Evolutionary conservation across 495 filamentous ascomycete genomes (phyloP).

Genomic region (Penicillium cinerascens): DNA sequence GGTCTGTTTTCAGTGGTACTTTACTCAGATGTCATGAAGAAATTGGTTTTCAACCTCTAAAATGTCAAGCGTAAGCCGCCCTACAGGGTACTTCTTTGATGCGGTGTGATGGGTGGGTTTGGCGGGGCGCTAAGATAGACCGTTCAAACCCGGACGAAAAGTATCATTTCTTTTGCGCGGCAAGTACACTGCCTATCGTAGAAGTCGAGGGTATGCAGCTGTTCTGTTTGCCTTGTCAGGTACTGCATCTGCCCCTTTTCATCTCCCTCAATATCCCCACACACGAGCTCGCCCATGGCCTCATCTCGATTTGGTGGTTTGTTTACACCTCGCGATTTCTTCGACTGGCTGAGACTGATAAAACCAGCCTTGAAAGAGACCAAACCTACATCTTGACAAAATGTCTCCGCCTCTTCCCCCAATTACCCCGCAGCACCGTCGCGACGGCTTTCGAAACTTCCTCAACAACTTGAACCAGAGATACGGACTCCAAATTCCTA

Average conservation of each 20-base stretch:
- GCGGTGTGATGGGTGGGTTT: not conserved
- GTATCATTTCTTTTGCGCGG: not conserved
- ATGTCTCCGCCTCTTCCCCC: conserved; percentile 4
- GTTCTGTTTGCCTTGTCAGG: not conserved
- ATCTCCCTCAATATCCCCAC: not conserved
- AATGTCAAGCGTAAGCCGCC: not conserved
- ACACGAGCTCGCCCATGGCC: not conserved
- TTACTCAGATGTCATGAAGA: not conserved
- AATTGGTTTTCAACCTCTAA: not conserved
- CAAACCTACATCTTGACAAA: not conserved
- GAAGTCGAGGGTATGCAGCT: not conserved
- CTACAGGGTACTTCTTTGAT: not conserved
- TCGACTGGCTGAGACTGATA: not conserved
- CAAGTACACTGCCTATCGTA: not conserved
- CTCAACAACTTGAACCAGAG: conserved; percentile 24
- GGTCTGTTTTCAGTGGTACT: not conserved
- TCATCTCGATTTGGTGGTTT: not conserved
- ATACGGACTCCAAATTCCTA: conserved; percentile 25
- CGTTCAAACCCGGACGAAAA: not conserved
- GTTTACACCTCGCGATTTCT: not conserved
- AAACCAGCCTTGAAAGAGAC: not conserved
- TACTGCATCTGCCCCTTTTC: not conserved
- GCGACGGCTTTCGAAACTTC: conserved; percentile 9
- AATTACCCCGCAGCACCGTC: conserved; percentile 18
- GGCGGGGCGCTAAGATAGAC: not conserved